Evolutionary conservation across 495 filamentous ascomycete species (phyloP).

Genomic region (Bryoglossum gracile): DNA sequence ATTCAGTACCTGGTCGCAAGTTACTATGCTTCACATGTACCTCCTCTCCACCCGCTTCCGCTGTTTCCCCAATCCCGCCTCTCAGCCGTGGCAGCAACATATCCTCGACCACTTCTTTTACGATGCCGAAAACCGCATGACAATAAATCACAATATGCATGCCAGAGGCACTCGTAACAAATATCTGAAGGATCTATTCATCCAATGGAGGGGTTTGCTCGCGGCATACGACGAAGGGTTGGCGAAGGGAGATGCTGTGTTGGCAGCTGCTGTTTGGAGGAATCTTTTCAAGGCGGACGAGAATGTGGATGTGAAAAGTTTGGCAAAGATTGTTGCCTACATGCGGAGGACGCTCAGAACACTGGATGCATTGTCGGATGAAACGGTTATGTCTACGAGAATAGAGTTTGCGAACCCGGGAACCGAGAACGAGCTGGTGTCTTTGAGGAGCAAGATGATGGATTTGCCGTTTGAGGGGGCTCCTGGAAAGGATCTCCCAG

Average conservation of each 20-base stretch:
- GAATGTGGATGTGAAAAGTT: conserved; percentile 59
- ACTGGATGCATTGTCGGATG: conserved; percentile 58
- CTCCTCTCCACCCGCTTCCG: conserved; percentile 82
- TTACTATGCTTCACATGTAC: conserved; percentile 95
- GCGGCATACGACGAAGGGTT: conserved; percentile 85
- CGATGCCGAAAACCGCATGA: conserved; percentile 83
- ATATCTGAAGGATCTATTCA: conserved; percentile 86
- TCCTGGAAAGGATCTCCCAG: conserved; percentile 9
- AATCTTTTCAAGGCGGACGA: conserved; percentile 77
- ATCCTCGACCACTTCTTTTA: conserved; percentile 90
- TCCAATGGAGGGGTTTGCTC: conserved; percentile 81
- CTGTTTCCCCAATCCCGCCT: conserved; percentile 54
- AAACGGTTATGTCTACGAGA: conserved; percentile 32
- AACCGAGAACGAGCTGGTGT: conserved; percentile 27
- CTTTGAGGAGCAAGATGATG: conserved; percentile 35
- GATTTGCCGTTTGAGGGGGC: conserved; percentile 32
- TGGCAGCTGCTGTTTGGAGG: conserved; percentile 85
- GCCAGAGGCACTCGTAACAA: conserved; percentile 61
- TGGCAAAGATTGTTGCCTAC: conserved; percentile 73
- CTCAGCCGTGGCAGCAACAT: conserved; percentile 62
- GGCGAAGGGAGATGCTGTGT: conserved; percentile 72
- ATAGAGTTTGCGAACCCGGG: conserved; percentile 33
- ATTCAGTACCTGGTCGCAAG: conserved; percentile 91
- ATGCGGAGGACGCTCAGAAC: conserved; percentile 60
- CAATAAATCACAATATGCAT: conserved; percentile 55